Percentiles rank a stretch among this genome's conserved stretches.
Evolutionary conservation across 2,329 filamentous ascomycete species (phyloP).

Genomic region (Paramyrothecium sp.): DNA sequence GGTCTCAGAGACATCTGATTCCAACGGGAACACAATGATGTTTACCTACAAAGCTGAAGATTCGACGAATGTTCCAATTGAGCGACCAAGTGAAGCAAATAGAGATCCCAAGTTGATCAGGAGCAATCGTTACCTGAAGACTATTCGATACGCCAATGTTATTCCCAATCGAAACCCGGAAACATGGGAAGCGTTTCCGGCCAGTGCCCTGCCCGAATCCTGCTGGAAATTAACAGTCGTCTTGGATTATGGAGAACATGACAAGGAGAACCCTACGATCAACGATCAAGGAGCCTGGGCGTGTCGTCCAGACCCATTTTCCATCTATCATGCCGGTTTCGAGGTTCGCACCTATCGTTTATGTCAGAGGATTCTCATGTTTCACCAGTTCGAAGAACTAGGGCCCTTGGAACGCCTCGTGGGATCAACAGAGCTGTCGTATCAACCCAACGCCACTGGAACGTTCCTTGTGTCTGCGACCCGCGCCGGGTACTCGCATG

Average conservation of each 20-base stretch:
- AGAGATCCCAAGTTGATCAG: background rate
- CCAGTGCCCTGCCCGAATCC: background rate
- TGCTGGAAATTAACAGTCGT: background rate
- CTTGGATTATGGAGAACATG: background rate
- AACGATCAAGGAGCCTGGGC: background rate
- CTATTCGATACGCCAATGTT: background rate
- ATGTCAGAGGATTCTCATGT: conserved; percentile 3
- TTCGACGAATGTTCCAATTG: background rate
- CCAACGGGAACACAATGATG: background rate
- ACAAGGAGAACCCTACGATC: background rate
- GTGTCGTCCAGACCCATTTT: background rate
- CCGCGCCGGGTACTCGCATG: too few relatives aligned
- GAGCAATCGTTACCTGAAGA: background rate
- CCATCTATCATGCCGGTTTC: background rate
- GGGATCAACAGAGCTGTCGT: too few relatives aligned
- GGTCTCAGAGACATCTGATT: background rate
- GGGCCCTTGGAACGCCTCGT: too few relatives aligned
- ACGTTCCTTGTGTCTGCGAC: too few relatives aligned
- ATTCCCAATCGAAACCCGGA: background rate
- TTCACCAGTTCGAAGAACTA: conserved; percentile 4
- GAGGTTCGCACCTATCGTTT: conserved; percentile 5
- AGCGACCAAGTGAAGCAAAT: background rate
- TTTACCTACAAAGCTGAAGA: background rate
- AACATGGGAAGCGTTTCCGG: background rate
- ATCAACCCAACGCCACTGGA: too few relatives aligned